Base-by-base conservation (phyloP, 2,329 filamentous ascomycete genomes). In the Sphaerulina vaccinii region DNA sequence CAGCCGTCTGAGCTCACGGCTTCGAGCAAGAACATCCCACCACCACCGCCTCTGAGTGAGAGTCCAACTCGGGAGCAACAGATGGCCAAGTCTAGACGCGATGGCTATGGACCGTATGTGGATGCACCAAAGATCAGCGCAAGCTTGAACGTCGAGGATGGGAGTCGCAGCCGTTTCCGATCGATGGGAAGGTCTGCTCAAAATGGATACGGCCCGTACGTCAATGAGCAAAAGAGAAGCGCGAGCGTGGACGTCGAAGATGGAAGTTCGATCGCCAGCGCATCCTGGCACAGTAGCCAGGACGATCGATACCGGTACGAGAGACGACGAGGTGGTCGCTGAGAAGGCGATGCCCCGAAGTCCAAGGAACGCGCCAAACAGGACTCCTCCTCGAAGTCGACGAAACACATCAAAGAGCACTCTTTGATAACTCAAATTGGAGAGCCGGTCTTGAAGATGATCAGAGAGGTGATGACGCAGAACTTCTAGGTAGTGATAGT, bases 141-240 rank as follows among this genome's bases (percentile, higher is more conserved):
- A 18, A 59, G 57, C 41, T 36, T 59, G 27, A 52, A 51, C 10
- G 55, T 53, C 11, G 47, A 54, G n/a, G 55, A 59, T 29, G 55
- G 57, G 13, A 57, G 57, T 33, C 27, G 9, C 10, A 32, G 27
- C n/a, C 4, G 8, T 32, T 11, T 2, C 27, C 27, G 8, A 6
- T 10, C 27, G 13, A 13, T 8, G 18, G 19, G 19, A 10, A 1
- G 7, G 8, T 13, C 16, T 11, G 37, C 16, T 11, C 37, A 21
- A 3, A 59, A 58, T 46, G 53, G 50, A 7, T 53, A 47, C 36
- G 62, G 61, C 9, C 61, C 61, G 15, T 63, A 63, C 48, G 42
- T 54, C 5, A 46, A 47, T n/a, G 46, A 58, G 11, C 39, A 55
- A 22, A 51, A 43, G 22, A 51, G 52, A 9, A 53, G 45, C 37